Base-by-base conservation (phyloP, 805 yeast genomes). In the Maudiozyma pseudohumilis region DNA sequence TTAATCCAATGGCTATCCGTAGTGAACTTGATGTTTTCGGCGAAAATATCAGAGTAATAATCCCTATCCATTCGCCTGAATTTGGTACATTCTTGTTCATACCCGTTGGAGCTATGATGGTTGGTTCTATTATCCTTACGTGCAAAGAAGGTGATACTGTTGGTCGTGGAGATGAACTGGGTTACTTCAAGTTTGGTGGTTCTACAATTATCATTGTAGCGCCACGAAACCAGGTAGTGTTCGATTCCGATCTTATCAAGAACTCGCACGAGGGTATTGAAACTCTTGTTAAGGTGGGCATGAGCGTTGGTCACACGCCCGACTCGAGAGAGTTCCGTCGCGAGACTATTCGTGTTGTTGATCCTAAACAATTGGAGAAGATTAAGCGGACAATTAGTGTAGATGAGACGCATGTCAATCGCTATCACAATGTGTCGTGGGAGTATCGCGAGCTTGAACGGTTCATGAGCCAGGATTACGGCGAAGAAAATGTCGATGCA, bases 101-200 rank as follows among this genome's bases (percentile, higher is more conserved):
- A 17, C 77, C 92, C 5, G 85, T 89, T 4, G 98, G 98, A 25
- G 98, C 98, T 0, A 89, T 92, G 97, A 87, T 89, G 96, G 98
- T 89, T 2, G 97, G 97, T 0, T 80, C 95, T 2, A 87, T 80
- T 2, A 71, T 86, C 0, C 57, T 89, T 21, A 78, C 89, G 0
- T 79, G 77, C 12, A 55, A 70, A 36, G 72, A 69, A 32, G 86
- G 85, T 2, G 75, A 75, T 31, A 27, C 37, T 0, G 67, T 89
- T 3, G 49, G 60, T 7, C 68, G 88, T 32, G 83, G 92, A 4
- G 88, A 83, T 30, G 97, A 89, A 50, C 60, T 89, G 20, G 98
- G 98, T 0, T 89, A 85, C 54, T 89, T 89, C 70, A 85, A 88
- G 55, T 89, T 89, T 63, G 98, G 98, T 11, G 98, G 98, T 0